Conservation (phyloP, 1,284 basidiomycete genomes). For the Phlebopus sp. region DNA sequence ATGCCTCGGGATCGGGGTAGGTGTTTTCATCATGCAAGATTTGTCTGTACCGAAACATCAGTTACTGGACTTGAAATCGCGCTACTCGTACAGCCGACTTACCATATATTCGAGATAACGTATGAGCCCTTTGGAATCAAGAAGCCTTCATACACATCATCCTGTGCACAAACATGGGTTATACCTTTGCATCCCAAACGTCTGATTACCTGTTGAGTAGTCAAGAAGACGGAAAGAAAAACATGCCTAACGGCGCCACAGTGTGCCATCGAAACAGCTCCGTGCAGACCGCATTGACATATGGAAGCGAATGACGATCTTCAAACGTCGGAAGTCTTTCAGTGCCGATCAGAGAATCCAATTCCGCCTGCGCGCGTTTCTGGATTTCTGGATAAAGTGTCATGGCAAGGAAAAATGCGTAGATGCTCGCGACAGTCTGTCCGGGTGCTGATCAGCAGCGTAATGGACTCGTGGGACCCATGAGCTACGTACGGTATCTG, state of each 20-base stretch:
- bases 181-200: conserved; percentile 5
- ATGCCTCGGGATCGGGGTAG: conserved; percentile 21
- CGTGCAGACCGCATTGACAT: conserved; percentile 11
- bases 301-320: conserved; percentile 11
- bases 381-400: conserved; percentile 10
- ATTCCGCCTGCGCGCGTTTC: conserved; percentile 11
- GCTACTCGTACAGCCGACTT: background rate
- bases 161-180: conserved; percentile 13
- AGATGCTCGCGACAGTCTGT: background rate
- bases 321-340: conserved; percentile 13
- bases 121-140: background rate
- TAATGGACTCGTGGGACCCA: background rate
- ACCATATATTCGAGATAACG: background rate
- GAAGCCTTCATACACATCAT: conserved; percentile 15
- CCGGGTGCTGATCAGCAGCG: background rate
- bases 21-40: conserved; percentile 15
- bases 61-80: no score
- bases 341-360: conserved; percentile 9
- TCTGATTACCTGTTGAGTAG: background rate
- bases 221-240: background rate
- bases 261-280: conserved; percentile 14
- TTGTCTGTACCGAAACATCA: conserved; percentile 8
- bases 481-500: conserved; percentile 9
- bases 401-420: conserved; percentile 12
- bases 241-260: conserved; percentile 11